A percentile compares a stretch with the other conserved stretches of the same genome.
phyloP scores from a whole-genome alignment of 768 basidiomycete genomes.

The Russula abietina region DNA sequence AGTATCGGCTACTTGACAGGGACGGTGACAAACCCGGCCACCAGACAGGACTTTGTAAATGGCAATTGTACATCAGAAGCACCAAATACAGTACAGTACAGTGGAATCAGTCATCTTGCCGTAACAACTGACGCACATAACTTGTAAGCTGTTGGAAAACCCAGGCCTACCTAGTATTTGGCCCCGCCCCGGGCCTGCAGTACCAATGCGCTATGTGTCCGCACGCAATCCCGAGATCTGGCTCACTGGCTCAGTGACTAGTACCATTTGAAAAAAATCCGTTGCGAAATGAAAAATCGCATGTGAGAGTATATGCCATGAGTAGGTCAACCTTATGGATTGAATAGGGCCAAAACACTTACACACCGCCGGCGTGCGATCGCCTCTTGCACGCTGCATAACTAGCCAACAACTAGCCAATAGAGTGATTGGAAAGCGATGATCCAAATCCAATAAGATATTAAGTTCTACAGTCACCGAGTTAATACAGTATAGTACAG shows the following conservation, averaged over 20 bases:
- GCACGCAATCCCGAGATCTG: not conserved
- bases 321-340: too few species aligned
- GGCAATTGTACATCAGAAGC: too few species aligned
- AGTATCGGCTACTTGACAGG: not conserved
- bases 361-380: too few species aligned
- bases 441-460: not conserved
- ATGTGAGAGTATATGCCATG: too few species aligned
- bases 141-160: not conserved
- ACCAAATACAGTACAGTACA: too few species aligned
- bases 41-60: not conserved
- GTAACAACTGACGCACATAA: not conserved
- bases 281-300: not conserved
- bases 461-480: not conserved
- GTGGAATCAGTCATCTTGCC: not conserved
- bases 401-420: not conserved
- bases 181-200: not conserved
- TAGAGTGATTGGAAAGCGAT: not conserved
- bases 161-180: too few species aligned
- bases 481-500: conserved; percentile 11
- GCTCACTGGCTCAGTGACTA: not conserved
- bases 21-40: not conserved
- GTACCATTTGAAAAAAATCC: not conserved
- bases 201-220: not conserved
- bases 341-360: not conserved
- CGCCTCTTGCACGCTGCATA: not conserved